Base-by-base conservation (phyloP, 2,329 filamentous ascomycete genomes). In the Ceratocystis huliohia region DNA sequence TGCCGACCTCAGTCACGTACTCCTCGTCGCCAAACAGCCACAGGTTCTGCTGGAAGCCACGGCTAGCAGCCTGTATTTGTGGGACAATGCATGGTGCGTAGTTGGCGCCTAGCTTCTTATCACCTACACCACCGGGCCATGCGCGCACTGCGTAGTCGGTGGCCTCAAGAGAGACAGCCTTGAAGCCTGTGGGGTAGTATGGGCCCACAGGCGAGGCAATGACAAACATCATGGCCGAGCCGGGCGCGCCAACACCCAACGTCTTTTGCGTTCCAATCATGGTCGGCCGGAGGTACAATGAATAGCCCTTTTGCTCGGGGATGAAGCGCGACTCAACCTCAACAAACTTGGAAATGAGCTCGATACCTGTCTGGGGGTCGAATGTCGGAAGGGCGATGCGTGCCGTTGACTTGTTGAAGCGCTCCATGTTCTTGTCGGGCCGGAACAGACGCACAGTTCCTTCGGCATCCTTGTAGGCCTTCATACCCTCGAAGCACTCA, bases 61-160 rank as follows among this genome's bases (percentile, higher is more conserved):
- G 85, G 76, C 86, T 88, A 59, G 91, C 91, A 53, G 94, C 94
- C 77, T 96, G 85, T 72, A 94, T 84, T 78, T 99, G 94, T 20
- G 94, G 94, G n/a, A 97, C 81, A 73, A 99, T 93, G 80, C 94
- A 97, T 5, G 94, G 94, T n/a, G 94, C 94, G 76, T 99, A 99
- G 83, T 99, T 99, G 73, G 93, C 94, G 69, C 94, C 94, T 44
- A 99, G 86, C 81, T 99, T 99, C 85, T 94, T 96, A 80, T 97
- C 91, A 72, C 94, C 94, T 41, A 96, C 93, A 74, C 94, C 94
- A 68, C 94, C 94, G 61, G 94, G 94, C 94, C 94, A 99, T 67
- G 94, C 94, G 71, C 94, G 91, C 69, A 96, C 91, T 66, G 93
- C 93, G 76, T 96, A 96, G 78, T 96, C 89, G 65, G 94, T 97